These are phyloP conservation scores for Auxenochlorella pyrenoidosa DNA, from an alignment of 139 green algal species.

Conservation along the genomic window DNA sequence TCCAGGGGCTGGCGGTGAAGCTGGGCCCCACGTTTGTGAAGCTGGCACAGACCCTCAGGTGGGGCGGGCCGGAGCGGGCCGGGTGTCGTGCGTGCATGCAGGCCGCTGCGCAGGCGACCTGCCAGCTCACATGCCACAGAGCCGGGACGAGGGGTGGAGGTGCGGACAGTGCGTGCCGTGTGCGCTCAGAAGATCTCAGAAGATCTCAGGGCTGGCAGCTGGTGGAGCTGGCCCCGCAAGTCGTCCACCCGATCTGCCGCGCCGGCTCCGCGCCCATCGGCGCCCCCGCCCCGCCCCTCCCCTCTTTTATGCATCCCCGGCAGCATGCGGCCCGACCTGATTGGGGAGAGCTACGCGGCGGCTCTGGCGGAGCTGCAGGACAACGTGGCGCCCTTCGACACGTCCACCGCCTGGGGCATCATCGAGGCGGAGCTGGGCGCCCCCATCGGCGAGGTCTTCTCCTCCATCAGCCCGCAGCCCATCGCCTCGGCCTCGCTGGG, in stretches of 20 bases:
- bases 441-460: constrained; percentile 88
- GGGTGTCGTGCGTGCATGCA: background rate
- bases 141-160: no score
- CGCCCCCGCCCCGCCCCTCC: background rate
- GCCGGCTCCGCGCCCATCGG: background rate
- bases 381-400: constrained; percentile 61
- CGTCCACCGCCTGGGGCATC: constrained; percentile 59
- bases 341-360: constrained; percentile 70
- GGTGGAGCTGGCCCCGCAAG: no score
- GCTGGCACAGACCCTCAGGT: constrained; percentile 79
- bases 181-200: no score
- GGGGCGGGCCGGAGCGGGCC: background rate
- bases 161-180: background rate
- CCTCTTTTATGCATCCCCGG: no score
- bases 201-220: no score
- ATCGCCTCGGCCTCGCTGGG: constrained; percentile 94
- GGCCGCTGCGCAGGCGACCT: no score
- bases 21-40: constrained; percentile 92
- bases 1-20: constrained; percentile 75
- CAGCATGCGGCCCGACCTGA: constrained; percentile 69
- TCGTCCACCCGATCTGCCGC: no score
- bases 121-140: no score
- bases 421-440: constrained; percentile 90
- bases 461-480: constrained; percentile 82
- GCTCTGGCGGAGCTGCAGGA: constrained; percentile 80